Conservation (phyloP, 2,329 filamentous ascomycete genomes). For the Colletotrichum liaoningense region DNA sequence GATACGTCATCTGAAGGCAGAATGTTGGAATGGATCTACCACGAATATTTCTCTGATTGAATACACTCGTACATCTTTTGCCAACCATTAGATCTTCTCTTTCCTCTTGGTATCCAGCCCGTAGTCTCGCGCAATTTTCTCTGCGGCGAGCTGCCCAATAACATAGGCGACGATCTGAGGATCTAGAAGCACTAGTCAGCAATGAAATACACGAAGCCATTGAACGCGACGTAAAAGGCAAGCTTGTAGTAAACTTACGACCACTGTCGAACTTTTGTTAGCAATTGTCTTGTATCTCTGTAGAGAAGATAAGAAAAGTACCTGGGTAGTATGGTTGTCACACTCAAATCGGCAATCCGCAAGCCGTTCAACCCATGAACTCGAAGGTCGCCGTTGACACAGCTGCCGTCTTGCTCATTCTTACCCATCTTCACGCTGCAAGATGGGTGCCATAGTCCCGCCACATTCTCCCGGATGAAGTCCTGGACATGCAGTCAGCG, state of each 20-base stretch:
- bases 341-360: neutral
- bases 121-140: neutral
- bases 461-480: slow-evolving; percentile 22
- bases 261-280: neutral
- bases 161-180: slow-evolving; percentile 24
- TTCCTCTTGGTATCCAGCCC: neutral
- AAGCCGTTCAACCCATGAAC: slow-evolving; percentile 4
- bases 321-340: neutral
- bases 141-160: slow-evolving; percentile 4
- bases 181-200: neutral
- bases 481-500: neutral
- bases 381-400: slow-evolving; percentile 10
- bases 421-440: slow-evolving; percentile 30
- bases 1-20: slow-evolving; percentile 25
- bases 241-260: neutral
- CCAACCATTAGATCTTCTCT: neutral
- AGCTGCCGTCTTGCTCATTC: slow-evolving; percentile 14
- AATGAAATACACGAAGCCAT: neutral
- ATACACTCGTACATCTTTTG: fast-evolving
- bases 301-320: neutral
- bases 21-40: neutral
- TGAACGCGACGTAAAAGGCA: neutral
- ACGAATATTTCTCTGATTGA: neutral
- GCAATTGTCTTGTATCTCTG: neutral
- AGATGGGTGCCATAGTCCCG: slow-evolving; percentile 19